Conservation (phyloP, 371 early-diverging fungal species). For the Ordospora pajunii region DNA sequence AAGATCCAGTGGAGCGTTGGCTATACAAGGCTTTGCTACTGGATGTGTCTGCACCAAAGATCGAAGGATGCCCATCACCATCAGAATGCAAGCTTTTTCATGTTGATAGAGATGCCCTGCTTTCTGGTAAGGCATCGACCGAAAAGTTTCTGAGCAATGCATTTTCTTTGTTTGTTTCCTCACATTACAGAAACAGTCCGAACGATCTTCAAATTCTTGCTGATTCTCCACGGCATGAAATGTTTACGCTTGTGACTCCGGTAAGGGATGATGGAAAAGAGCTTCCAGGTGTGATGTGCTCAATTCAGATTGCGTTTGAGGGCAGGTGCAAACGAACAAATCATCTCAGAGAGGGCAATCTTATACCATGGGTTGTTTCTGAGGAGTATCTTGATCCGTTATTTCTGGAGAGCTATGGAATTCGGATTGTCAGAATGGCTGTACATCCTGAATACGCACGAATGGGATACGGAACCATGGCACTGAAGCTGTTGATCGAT, state of each 20-base stretch:
- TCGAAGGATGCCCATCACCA: slow-evolving; percentile 76
- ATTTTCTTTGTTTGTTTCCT: slow-evolving; percentile 85
- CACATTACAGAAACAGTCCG: slow-evolving; percentile 97
- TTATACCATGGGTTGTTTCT: slow-evolving; percentile 93
- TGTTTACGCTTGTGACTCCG: slow-evolving; percentile 87
- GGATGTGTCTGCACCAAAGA: slow-evolving; percentile 65
- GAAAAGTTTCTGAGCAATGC: slow-evolving; percentile 88
- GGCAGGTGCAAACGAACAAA: slow-evolving; percentile 70
- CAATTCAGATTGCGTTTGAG: slow-evolving; percentile 76
- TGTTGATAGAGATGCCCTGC: slow-evolving; percentile 85
- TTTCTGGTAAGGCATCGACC: slow-evolving; percentile 81
- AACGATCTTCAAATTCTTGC: slow-evolving; percentile 92
- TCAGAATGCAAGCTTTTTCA: slow-evolving; percentile 80
- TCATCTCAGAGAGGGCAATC: slow-evolving; percentile 76
- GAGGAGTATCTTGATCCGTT: slow-evolving; percentile 86
- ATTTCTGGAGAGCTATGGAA: slow-evolving; percentile 80
- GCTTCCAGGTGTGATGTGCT: slow-evolving; percentile 81
- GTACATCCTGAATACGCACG: slow-evolving; percentile 87
- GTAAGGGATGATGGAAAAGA: slow-evolving; percentile 64
- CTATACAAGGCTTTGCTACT: slow-evolving; percentile 82
- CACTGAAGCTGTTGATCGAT: slow-evolving; percentile 69
- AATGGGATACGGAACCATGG: slow-evolving; percentile 89
- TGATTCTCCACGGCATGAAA: slow-evolving; percentile 90
- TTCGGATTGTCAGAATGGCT: slow-evolving; percentile 96
- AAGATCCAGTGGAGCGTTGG: slow-evolving; percentile 90